Conservation (phyloP, 2,329 filamentous ascomycete genomes). For the Furcasterigmium furcatum region DNA sequence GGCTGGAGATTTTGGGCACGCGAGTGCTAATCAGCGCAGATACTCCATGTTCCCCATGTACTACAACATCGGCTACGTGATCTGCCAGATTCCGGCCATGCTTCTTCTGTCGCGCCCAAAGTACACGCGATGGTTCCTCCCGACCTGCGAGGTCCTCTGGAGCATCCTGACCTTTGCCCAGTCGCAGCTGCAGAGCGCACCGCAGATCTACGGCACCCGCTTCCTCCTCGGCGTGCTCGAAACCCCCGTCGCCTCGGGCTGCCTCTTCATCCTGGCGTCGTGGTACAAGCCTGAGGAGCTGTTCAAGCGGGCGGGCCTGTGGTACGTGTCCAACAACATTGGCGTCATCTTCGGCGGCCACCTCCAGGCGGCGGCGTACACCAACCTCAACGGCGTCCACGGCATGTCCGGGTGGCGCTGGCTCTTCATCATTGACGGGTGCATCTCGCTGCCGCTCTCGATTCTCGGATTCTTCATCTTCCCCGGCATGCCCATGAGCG, state of each 20-base stretch:
- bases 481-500: conserved; percentile 33
- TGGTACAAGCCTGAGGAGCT: conserved; percentile 27
- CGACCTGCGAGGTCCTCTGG: conserved; percentile 16
- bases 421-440: conserved; percentile 54
- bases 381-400: conserved; percentile 40
- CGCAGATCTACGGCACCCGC: conserved; percentile 22
- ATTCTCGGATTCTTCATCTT: conserved; percentile 44
- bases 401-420: conserved; percentile 48
- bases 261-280: conserved; percentile 19
- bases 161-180: conserved; percentile 17
- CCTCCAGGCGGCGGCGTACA: conserved; percentile 38
- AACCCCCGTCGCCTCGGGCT: conserved; percentile 11
- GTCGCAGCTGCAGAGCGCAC: conserved; percentile 15
- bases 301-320: conserved; percentile 43
- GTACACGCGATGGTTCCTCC: conserved; percentile 16
- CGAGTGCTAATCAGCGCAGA: not conserved
- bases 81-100: conserved; percentile 12
- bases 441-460: conserved; percentile 50
- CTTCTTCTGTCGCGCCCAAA: conserved; percentile 10
- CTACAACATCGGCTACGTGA: conserved; percentile 13
- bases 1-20: too few relatives aligned
- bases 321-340: conserved; percentile 20
- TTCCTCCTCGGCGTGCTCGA: conserved; percentile 22
- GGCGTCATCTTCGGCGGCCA: conserved; percentile 24
- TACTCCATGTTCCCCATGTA: not conserved